These are phyloP conservation scores for Chytriomyces confervae DNA, from an alignment of 192 early-diverging fungal genomes.

Conservation along the genomic window DNA sequence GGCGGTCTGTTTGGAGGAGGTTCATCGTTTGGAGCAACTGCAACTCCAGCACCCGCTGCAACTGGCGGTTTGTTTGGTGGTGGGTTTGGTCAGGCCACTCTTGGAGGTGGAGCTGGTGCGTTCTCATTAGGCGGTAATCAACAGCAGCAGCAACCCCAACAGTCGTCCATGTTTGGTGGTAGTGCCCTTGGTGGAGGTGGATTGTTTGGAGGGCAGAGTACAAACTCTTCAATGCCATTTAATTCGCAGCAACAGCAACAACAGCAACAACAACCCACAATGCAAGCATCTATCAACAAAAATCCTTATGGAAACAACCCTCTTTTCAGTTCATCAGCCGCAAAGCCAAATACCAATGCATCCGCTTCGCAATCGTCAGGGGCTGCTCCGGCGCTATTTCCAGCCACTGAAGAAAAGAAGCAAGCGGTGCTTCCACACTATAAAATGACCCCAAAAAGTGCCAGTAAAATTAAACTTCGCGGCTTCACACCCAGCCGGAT, in stretches of 20 bases:
- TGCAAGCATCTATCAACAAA: conserved; percentile 79
- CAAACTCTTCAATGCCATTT: neutral
- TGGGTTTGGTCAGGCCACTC: conserved; percentile 33
- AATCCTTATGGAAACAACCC: conserved; percentile 89
- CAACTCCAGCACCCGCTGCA: conserved; percentile 10
- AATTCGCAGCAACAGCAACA: conserved; percentile 10
- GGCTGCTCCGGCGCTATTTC: conserved; percentile 33
- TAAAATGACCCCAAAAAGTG: conserved; percentile 74
- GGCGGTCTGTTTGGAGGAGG: conserved; percentile 44
- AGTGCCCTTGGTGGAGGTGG: conserved; percentile 26
- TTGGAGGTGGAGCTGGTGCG: conserved; percentile 27
- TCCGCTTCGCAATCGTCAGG: conserved; percentile 32
- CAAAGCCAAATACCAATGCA: conserved; percentile 20
- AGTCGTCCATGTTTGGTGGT: conserved; percentile 2
- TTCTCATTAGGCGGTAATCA: conserved; percentile 17
- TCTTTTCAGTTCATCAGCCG: conserved; percentile 58
- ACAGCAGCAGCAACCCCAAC: conserved; percentile 8
- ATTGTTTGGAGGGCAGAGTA: conserved; percentile 21
- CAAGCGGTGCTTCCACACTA: conserved; percentile 72
- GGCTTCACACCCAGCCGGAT: conserved; percentile 63
- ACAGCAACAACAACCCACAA: conserved; percentile 32
- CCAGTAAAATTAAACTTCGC: conserved; percentile 75
- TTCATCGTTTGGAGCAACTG: conserved; percentile 36
- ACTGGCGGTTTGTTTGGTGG: neutral
- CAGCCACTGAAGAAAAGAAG: conserved; percentile 61